Evolutionary conservation across 2,329 filamentous ascomycete species (phyloP).

Genomic region (Tolypocladium ovalisporum): DNA sequence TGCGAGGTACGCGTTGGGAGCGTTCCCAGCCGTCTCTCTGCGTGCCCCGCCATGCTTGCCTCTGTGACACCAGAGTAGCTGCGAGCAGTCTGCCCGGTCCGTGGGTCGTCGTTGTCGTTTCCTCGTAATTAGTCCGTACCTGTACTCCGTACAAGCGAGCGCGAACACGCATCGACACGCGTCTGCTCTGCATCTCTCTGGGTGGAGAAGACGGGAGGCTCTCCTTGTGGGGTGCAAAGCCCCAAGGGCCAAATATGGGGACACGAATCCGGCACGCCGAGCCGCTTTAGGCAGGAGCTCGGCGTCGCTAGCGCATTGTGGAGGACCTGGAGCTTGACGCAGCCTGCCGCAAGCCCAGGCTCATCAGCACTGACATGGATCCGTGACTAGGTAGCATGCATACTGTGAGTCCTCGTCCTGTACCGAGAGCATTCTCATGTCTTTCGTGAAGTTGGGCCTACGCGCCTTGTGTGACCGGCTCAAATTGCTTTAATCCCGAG

Average conservation of each 20-base stretch:
- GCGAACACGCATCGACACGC: neutral
- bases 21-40: neutral
- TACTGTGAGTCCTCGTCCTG: neutral
- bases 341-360: neutral
- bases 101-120: neutral
- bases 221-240: neutral
- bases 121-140: too few relatives aligned
- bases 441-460: too few relatives aligned
- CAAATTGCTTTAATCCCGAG: neutral
- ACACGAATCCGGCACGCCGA: neutral
- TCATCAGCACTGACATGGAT: neutral
- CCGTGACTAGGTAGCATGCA: neutral
- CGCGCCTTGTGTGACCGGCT: neutral
- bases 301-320: neutral
- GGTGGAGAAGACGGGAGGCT: neutral
- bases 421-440: too few relatives aligned
- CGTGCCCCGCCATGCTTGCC: neutral
- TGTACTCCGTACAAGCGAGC: neutral
- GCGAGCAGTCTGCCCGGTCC: neutral
- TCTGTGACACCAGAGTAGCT: neutral
- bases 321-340: neutral
- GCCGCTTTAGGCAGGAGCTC: conserved; percentile 4
- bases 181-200: neutral
- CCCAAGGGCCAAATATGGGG: neutral
- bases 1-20: neutral